Base-by-base conservation (phyloP, 176 grass and related monocot genomes). In the Cocos nucifera region DNA sequence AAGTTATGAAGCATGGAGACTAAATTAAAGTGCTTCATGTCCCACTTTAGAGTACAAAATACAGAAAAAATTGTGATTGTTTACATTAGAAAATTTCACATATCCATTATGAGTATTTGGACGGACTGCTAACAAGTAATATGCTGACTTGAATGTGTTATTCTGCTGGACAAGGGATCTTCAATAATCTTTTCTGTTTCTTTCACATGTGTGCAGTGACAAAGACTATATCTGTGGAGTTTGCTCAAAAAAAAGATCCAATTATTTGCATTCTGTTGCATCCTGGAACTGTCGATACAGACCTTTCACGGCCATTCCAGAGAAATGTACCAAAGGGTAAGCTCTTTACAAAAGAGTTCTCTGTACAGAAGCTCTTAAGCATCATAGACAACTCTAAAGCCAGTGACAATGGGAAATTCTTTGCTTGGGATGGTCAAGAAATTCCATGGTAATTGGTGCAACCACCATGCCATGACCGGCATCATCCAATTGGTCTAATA, bases 271-370 rank as follows among this genome's bases (percentile, higher is more conserved):
- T 97, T 66, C 56, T 96, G 67, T 70, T 90, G 51, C 91, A 95
- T 82, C 91, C 86, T 22, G 90, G 90, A 65, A 89, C 86, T 19
- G 91, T 96, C 50, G 83, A 90, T 57, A 90, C 92, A 2, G 83
- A 96, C 24, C 87, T 96, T 16, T 90, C 92, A 28, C 69, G 77
- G 5, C 87, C 87, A 4, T 96, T 96, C 66, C 87, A 85, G 57
- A 79, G 79, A 75, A 96, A 90, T 9, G 72, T 90, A 18, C 67
- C 87, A 16, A 64, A 83, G 73, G 78, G 73, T 29, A 90, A 88
- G 59, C 80, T 88, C 63, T 90, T 90, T 82, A 90, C 83, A 0
- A 80, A 64, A 24, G 92, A 90, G 22, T 83, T 88, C 65, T 87
- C 75, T 12, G 91, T 85, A 0, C 79, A 85, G 75, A 96, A 85